phyloP scores from a whole-genome alignment of 2,329 filamentous ascomycete species.

The Lanzia echinophila region DNA sequence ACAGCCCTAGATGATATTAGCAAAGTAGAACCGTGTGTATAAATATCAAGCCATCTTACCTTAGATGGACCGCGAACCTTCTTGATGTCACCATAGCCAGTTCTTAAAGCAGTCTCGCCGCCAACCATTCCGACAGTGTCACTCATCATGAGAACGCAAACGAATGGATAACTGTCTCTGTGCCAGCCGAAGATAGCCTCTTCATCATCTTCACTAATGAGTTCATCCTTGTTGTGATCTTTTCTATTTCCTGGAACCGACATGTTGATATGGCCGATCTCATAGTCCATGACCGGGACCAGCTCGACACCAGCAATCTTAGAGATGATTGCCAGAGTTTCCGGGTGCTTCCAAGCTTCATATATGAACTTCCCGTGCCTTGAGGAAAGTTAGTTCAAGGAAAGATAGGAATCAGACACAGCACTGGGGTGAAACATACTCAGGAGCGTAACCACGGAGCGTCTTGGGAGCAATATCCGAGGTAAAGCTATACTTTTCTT shows the following conservation, averaged over 20 bases:
- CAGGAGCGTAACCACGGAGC: conserved; percentile 46
- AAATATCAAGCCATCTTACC: conserved; percentile 25
- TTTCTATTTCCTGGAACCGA: conserved; percentile 32
- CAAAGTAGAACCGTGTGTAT: background rate
- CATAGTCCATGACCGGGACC: conserved; percentile 49
- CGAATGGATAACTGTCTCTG: conserved; percentile 44
- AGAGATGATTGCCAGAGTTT: conserved; percentile 47
- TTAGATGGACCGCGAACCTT: conserved; percentile 39
- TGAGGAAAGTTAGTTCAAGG: conserved; percentile 10
- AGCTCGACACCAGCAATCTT: conserved; percentile 52
- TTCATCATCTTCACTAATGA: conserved; percentile 29
- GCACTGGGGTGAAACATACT: conserved; percentile 37
- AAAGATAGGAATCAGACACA: conserved; percentile 3
- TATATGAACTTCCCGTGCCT: conserved; percentile 60
- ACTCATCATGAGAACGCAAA: conserved; percentile 46
- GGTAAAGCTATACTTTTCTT: conserved; percentile 49
- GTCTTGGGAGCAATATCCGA: conserved; percentile 53
- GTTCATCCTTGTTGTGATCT: conserved; percentile 18
- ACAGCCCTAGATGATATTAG: conserved; percentile 29
- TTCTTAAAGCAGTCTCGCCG: conserved; percentile 55
- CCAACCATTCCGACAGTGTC: conserved; percentile 42
- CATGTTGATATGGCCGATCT: conserved; percentile 53
- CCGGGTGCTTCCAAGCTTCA: conserved; percentile 51
- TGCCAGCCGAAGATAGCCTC: conserved; percentile 42
- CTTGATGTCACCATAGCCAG: conserved; percentile 39